Percentiles rank a stretch among this genome's conserved stretches.
These are phyloP conservation scores for Botrytis elliptica DNA, from an alignment of 2,329 filamentous ascomycete genomes.

Conservation along the genomic window DNA sequence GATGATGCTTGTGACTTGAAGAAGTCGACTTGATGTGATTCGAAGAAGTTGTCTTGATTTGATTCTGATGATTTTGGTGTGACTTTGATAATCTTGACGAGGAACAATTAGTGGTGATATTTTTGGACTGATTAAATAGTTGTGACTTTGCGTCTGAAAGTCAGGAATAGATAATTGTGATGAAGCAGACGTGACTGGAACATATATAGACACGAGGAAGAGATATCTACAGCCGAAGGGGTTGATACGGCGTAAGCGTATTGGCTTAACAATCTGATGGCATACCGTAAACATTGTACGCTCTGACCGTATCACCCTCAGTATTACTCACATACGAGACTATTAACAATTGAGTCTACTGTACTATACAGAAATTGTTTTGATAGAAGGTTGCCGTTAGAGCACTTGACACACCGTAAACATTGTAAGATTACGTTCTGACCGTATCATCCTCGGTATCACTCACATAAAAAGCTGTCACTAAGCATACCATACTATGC, in stretches of 20 bases:
- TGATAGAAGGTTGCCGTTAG: neutral
- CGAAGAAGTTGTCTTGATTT: neutral
- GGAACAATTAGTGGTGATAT: too few species aligned
- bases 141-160: neutral
- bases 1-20: neutral
- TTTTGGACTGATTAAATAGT: neutral
- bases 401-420: neutral
- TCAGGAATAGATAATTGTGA: neutral
- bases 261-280: neutral
- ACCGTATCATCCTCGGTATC: neutral
- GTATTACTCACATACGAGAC: neutral
- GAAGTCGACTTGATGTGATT: neutral
- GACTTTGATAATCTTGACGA: neutral
- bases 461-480: neutral
- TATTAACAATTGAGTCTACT: neutral
- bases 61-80: neutral
- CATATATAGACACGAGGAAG: neutral
- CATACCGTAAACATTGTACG: neutral
- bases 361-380: neutral
- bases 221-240: neutral
- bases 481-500: neutral
- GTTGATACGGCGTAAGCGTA: neutral
- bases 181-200: neutral
- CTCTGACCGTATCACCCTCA: neutral
- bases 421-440: neutral